Percentiles rank a stretch among this genome's conserved stretches.
phyloP scores from a whole-genome alignment of 257 asterid species.

The Penstemon davidsonii region DNA sequence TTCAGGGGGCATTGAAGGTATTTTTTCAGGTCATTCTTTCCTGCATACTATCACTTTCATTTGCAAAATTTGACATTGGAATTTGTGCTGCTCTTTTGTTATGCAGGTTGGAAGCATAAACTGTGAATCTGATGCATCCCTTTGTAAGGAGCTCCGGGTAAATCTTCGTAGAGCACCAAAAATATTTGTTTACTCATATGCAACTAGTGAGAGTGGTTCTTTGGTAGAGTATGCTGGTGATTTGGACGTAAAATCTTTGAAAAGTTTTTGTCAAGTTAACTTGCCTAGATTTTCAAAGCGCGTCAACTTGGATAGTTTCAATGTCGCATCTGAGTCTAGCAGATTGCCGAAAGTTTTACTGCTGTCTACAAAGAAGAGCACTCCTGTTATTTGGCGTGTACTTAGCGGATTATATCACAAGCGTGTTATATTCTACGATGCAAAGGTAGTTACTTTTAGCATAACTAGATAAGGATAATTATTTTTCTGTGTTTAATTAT shows the following conservation, averaged over 20 bases:
- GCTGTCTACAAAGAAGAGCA: conserved; percentile 79
- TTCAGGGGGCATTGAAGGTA: conserved; percentile 89
- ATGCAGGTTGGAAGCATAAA: conserved; percentile 74
- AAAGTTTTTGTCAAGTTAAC: conserved; percentile 65
- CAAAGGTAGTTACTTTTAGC: conserved; percentile 51
- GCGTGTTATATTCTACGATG: conserved; percentile 69
- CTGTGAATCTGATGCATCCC: conserved; percentile 68
- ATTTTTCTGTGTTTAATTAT: not conserved
- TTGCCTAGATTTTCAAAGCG: conserved; percentile 88
- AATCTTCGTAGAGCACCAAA: conserved; percentile 63
- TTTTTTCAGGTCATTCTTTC: not conserved
- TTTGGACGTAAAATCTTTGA: conserved; percentile 56
- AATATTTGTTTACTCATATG: conserved; percentile 60
- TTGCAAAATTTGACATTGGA: conserved; percentile 10
- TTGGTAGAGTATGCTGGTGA: conserved; percentile 76
- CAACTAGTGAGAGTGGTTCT: conserved; percentile 53
- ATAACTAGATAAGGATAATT: not conserved
- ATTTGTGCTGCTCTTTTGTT: conserved; percentile 15
- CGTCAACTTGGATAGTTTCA: conserved; percentile 48
- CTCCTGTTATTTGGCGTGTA: conserved; percentile 90
- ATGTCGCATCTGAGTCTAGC: conserved; percentile 49
- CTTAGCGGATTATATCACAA: conserved; percentile 80
- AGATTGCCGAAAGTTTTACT: conserved; percentile 75
- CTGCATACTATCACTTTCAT: not conserved
- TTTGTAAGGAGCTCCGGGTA: conserved; percentile 76